These are phyloP conservation scores for Brassica rapa DNA, from an alignment of 345 rosid species.

Conservation along the genomic window DNA sequence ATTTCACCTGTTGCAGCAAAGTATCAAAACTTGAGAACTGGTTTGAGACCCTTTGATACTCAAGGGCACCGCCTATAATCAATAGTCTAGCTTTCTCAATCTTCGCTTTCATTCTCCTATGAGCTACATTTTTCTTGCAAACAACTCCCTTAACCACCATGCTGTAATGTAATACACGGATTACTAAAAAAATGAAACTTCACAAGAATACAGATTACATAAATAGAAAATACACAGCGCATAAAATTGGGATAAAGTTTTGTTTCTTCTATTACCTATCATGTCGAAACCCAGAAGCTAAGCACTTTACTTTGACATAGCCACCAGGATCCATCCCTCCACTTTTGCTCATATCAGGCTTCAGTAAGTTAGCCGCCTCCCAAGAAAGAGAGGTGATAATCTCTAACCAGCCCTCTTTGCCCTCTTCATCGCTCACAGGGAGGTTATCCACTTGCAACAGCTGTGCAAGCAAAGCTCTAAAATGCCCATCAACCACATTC, in stretches of 20 bases:
- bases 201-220: constrained; percentile 20
- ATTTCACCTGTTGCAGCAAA: constrained; percentile 83
- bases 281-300: constrained; percentile 78
- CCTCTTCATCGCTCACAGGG: constrained; percentile 63
- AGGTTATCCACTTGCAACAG: constrained; percentile 87
- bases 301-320: constrained; percentile 94
- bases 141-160: constrained; percentile 94
- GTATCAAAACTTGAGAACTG: constrained; percentile 92
- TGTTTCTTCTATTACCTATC: constrained; percentile 66
- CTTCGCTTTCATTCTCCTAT: constrained; percentile 87
- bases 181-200: constrained; percentile 26
- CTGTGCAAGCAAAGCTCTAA: constrained; percentile 91
- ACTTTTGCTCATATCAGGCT: constrained; percentile 91
- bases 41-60: constrained; percentile 94
- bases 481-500: constrained; percentile 92
- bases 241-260: neutral
- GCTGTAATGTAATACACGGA: constrained; percentile 46
- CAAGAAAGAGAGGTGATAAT: constrained; percentile 90
- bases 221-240: neutral
- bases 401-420: constrained; percentile 80
- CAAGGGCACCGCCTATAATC: constrained; percentile 95
- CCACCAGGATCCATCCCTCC: constrained; percentile 99
- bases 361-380: constrained; percentile 91
- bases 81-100: constrained; percentile 80
- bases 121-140: constrained; percentile 98